A percentile compares a stretch with the other conserved stretches of the same genome.
These are phyloP conservation scores for Astrocystis sublimbata DNA, from an alignment of 495 filamentous ascomycete genomes.

Conservation along the genomic window DNA sequence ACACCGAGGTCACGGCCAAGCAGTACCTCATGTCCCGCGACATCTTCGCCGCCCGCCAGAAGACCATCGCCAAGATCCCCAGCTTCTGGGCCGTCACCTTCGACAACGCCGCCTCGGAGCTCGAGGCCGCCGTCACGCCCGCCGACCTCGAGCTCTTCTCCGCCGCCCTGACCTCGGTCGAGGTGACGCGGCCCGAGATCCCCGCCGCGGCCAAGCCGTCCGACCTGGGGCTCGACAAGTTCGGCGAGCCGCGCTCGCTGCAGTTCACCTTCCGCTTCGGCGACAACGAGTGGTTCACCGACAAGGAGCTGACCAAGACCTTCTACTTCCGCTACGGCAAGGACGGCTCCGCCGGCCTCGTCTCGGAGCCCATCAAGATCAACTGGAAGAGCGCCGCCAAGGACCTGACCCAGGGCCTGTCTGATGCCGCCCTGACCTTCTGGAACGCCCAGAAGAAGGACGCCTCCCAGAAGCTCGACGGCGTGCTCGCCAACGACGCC, in stretches of 20 bases:
- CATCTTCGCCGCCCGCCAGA: constrained; percentile 61
- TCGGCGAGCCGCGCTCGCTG: constrained; percentile 54
- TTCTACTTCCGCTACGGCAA: constrained; percentile 65
- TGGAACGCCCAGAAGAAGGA: constrained; percentile 58
- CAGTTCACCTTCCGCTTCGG: constrained; percentile 52
- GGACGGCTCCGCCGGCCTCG: constrained; percentile 64
- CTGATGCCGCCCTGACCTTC: constrained; percentile 59
- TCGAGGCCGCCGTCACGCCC: constrained; percentile 68
- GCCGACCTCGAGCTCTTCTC: constrained; percentile 61
- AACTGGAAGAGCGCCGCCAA: constrained; percentile 66
- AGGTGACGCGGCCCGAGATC: constrained; percentile 65
- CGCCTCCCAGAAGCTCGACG: constrained; percentile 46
- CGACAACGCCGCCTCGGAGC: constrained; percentile 64
- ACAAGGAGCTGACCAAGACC: constrained; percentile 66
- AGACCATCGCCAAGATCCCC: constrained; percentile 58
- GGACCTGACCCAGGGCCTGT: constrained; percentile 68
- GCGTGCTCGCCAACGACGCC: constrained; percentile 23
- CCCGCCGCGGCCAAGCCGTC: constrained; percentile 38
- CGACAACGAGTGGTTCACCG: constrained; percentile 61
- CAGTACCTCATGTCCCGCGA: constrained; percentile 22
- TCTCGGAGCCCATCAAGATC: constrained; percentile 70
- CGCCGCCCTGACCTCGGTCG: constrained; percentile 53
- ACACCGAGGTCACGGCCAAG: constrained; percentile 22
- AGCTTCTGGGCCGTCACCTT: constrained; percentile 77
- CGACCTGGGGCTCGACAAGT: constrained; percentile 20